These are phyloP conservation scores for Fusarium domesticum DNA, from an alignment of 2,329 filamentous ascomycete species.

Conservation along the genomic window DNA sequence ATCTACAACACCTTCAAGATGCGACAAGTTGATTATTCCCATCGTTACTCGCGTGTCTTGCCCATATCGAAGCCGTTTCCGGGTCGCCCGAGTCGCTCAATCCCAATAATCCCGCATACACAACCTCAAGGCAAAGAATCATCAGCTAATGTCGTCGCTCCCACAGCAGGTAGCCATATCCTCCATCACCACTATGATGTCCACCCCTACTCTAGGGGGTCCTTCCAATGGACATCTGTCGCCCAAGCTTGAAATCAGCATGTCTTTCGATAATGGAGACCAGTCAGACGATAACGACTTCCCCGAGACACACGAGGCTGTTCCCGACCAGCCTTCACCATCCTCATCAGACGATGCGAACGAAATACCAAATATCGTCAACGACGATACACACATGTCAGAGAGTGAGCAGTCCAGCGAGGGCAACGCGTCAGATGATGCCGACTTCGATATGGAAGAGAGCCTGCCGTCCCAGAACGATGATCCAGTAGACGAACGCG, in stretches of 20 bases:
- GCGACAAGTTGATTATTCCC: slow-evolving; percentile 42
- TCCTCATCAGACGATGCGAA: slow-evolving; percentile 44
- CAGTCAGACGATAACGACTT: slow-evolving; percentile 63
- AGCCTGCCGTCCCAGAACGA: slow-evolving; percentile 49
- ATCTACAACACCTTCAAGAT: slow-evolving; percentile 43
- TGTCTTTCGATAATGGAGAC: slow-evolving; percentile 37
- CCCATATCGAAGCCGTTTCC: slow-evolving; percentile 19
- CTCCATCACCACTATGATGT: slow-evolving; percentile 61
- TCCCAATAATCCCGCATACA: slow-evolving; percentile 20
- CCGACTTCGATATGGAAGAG: slow-evolving; percentile 73
- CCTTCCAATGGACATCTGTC: slow-evolving; percentile 65
- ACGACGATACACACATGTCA: slow-evolving; percentile 41
- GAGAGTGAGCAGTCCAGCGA: slow-evolving; percentile 48
- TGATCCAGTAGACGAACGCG: slow-evolving; percentile 51
- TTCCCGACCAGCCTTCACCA: slow-evolving; percentile 46
- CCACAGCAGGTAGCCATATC: slow-evolving; percentile 49
- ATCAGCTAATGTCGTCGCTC: slow-evolving; percentile 37
- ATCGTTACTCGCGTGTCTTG: slow-evolving; percentile 24
- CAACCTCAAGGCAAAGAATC: slow-evolving; percentile 12
- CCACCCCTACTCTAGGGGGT: slow-evolving; percentile 59
- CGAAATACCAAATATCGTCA: slow-evolving; percentile 39
- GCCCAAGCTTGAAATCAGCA: slow-evolving; percentile 47
- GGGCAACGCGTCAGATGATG: slow-evolving; percentile 62
- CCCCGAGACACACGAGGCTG: slow-evolving; percentile 65
- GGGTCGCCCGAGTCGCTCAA: slow-evolving; percentile 31